Conservation (phyloP, 345 rosid species). For the Cardamine chenopodiifolia region DNA sequence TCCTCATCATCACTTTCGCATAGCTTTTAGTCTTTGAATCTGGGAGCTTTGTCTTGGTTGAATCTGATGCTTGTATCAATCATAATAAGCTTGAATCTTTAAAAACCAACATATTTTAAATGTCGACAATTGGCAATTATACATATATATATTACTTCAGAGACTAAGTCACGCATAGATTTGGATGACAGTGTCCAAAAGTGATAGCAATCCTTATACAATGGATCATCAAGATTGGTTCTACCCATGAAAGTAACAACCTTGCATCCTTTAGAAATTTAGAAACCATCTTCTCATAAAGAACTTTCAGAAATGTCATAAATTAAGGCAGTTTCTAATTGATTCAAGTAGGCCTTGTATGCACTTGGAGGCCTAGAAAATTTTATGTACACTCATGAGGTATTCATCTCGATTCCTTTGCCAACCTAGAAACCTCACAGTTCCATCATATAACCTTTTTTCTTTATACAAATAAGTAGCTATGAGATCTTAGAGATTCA, state of each 20-base stretch:
- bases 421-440: conserved; percentile 26
- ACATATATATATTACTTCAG: conserved; percentile 36
- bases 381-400: conserved; percentile 23
- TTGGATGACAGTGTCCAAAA: conserved; percentile 32
- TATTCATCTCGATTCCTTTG: conserved; percentile 27
- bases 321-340: conserved; percentile 48
- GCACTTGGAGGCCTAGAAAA: conserved; percentile 39
- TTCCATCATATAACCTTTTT: not conserved
- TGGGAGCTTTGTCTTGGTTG: too few relatives aligned
- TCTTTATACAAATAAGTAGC: not conserved
- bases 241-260: conserved; percentile 43
- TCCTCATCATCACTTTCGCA: too few relatives aligned
- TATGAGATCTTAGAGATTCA: conserved; percentile 39
- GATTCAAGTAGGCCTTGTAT: conserved; percentile 41
- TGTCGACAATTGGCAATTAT: not conserved
- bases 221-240: conserved; percentile 35
- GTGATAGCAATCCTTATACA: conserved; percentile 30
- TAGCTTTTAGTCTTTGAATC: too few relatives aligned
- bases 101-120: not conserved
- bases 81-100: not conserved
- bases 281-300: conserved; percentile 42
- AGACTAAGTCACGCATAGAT: conserved; percentile 41
- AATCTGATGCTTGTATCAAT: too few relatives aligned
- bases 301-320: conserved; percentile 36
- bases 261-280: conserved; percentile 51